These are phyloP conservation scores for Rhodotorula sp. DNA, from an alignment of 1,284 basidiomycete genomes.

Conservation along the genomic window DNA sequence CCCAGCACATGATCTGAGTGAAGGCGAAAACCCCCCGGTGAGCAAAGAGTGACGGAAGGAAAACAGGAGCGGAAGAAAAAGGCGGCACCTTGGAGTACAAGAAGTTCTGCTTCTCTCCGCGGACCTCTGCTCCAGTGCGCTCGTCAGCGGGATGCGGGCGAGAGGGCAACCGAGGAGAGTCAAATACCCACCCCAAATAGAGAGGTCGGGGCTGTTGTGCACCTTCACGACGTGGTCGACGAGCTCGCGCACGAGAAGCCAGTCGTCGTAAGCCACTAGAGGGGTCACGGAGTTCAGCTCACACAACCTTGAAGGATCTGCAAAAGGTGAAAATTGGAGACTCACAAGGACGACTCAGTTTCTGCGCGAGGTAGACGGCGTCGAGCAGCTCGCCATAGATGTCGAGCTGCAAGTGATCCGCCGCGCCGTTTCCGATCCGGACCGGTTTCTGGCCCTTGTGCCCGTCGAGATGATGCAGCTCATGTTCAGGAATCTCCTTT, in stretches of 20 bases:
- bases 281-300: neutral
- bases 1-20: constrained; percentile 56
- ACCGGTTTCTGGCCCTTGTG: constrained; percentile 56
- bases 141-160: neutral
- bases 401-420: constrained; percentile 83
- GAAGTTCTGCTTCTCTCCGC: constrained; percentile 69
- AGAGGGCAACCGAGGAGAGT: neutral
- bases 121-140: constrained; percentile 43
- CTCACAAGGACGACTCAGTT: constrained; percentile 56
- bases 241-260: constrained; percentile 54
- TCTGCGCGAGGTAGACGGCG: constrained; percentile 81
- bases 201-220: constrained; percentile 51
- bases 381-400: constrained; percentile 62
- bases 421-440: constrained; percentile 49
- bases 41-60: neutral
- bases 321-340: neutral
- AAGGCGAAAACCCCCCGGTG: no score
- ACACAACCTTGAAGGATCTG: neutral
- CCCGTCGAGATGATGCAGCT: constrained; percentile 42
- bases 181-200: constrained; percentile 58
- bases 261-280: constrained; percentile 34
- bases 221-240: constrained; percentile 48
- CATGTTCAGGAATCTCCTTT: constrained; percentile 54
- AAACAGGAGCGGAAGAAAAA: constrained; percentile 33
- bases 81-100: constrained; percentile 73